Evolutionary conservation across 2,329 filamentous ascomycete species (phyloP).

Genomic region (Westerdykella aurantiaca): DNA sequence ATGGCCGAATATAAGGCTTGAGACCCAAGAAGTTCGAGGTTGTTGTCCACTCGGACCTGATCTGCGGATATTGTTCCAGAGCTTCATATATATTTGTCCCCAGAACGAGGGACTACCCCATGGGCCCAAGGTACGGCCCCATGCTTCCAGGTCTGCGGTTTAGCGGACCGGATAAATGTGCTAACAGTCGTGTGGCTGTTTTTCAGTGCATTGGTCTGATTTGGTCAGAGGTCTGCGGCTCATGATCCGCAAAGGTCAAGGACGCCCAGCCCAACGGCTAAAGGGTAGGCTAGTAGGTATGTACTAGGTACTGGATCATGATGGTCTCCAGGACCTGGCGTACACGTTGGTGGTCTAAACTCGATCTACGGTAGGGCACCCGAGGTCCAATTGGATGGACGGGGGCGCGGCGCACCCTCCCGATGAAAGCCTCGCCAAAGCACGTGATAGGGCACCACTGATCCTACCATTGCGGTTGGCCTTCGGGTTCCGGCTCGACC

Average conservation of each 20-base stretch:
- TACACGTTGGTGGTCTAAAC: no score
- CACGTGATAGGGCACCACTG: background rate
- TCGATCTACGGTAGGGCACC: constrained; percentile 1
- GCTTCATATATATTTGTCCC: constrained; percentile 24
- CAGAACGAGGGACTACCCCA: constrained; percentile 2
- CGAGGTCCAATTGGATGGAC: background rate
- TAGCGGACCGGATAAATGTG: constrained; percentile 29
- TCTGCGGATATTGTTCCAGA: constrained; percentile 1
- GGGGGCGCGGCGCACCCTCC: background rate
- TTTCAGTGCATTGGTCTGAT: no score
- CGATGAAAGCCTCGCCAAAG: background rate
- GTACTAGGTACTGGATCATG: no score
- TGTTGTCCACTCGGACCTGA: constrained; percentile 3
- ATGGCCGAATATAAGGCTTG: constrained; percentile 11
- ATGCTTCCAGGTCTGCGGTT: constrained; percentile 18
- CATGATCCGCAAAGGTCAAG: constrained; percentile 18
- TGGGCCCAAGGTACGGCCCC: constrained; percentile 9
- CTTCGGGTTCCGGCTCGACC: constrained; percentile 2
- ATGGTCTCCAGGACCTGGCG: no score
- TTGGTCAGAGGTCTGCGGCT: constrained; percentile 8
- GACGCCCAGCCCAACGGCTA: constrained; percentile 10
- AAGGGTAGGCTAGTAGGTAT: constrained; percentile 9
- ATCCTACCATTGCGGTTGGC: background rate
- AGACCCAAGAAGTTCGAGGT: constrained; percentile 6
- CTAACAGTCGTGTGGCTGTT: constrained; percentile 12